Evolutionary conservation across 192 early-diverging fungal species (phyloP), one percentile per base, ranked within the genome.

Genomic region (Coemansia sp.): DNA sequence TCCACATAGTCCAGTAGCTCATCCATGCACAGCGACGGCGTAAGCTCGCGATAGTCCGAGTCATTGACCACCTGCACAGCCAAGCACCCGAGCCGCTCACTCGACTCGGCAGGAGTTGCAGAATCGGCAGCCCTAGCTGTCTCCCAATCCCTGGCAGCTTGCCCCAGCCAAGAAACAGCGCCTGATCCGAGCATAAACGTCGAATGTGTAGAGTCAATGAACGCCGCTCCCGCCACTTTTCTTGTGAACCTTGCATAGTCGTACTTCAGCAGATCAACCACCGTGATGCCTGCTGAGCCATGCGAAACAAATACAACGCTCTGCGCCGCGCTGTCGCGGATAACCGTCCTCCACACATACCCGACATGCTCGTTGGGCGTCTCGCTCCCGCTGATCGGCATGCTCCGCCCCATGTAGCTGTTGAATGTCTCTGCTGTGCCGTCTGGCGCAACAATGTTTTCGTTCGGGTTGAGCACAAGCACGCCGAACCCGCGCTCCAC

Each of bases 311-410:
- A 79, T 0, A 56, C 70, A 30, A 79, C 55, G 20, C 57, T 58
- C 34, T 62, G 17, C 8, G 44, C 63, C 5, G 4, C 27, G 8
- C 55, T 34, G 28, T 59, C 60, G 10, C 70, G 75, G 14, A 73
- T 64, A 33, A 72, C 54, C 2, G 33, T 66, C 7, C 50, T 52
- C 75, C 75, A 79, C 38, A 79, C 70, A 33, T 64, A 73, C 9
- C 75, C 75, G 19, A 79, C 75, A 36, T 79, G 75, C 40, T 79
- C 75, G 20, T 71, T 64, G 6, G 75, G 58, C 13, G 75, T 79
- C 62, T 73, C 75, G 34, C 67, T 73, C n/a, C 67, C 70, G 14
- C 34, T 11, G 20, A 79, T 70, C 40, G 41, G 42, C 2, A 59
- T 59, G 9, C 45, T 38, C 17, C 52, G 53, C 0, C 75, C 70